phyloP scores from a whole-genome alignment of 2,329 filamentous ascomycete species.

The Leptodontidium sp. region DNA sequence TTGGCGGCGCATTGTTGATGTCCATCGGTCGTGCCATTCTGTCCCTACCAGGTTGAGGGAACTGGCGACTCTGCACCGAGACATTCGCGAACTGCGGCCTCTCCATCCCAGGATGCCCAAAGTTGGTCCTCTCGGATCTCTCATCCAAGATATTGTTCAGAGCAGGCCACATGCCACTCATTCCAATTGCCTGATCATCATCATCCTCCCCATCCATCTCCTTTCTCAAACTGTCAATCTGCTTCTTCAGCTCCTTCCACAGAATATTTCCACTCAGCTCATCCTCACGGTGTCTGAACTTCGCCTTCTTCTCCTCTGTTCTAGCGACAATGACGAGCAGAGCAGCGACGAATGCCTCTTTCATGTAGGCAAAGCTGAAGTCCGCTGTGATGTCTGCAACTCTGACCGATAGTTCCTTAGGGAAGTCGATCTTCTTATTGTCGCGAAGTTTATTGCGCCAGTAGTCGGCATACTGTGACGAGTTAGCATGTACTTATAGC shows the following conservation, averaged over 20 bases:
- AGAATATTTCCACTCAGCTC: conserved; percentile 61
- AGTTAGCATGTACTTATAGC: not conserved
- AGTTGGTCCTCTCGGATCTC: conserved; percentile 4
- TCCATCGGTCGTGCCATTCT: conserved; percentile 17
- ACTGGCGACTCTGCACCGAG: conserved; percentile 8
- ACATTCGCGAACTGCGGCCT: not conserved
- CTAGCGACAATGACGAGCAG: conserved; percentile 63
- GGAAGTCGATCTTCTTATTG: conserved; percentile 68
- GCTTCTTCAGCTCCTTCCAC: conserved; percentile 70
- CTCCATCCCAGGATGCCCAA: conserved; percentile 11
- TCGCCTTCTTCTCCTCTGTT: conserved; percentile 28
- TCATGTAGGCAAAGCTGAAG: conserved; percentile 76
- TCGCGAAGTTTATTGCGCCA: conserved; percentile 65
- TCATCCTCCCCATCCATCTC: conserved; percentile 57
- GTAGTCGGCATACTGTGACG: conserved; percentile 62
- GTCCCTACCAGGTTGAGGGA: not conserved
- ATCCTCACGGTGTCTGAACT: conserved; percentile 42
- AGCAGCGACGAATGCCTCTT: conserved; percentile 72
- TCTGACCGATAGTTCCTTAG: conserved; percentile 62
- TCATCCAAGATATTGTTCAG: conserved; percentile 34
- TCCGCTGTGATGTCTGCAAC: conserved; percentile 68
- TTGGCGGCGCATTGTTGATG: conserved; percentile 18
- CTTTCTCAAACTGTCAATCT: conserved; percentile 66
- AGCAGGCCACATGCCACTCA: conserved; percentile 35
- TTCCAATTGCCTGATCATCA: conserved; percentile 19